Conservation (phyloP, 805 yeast genomes). For the Suhomyces prunicola region DNA sequence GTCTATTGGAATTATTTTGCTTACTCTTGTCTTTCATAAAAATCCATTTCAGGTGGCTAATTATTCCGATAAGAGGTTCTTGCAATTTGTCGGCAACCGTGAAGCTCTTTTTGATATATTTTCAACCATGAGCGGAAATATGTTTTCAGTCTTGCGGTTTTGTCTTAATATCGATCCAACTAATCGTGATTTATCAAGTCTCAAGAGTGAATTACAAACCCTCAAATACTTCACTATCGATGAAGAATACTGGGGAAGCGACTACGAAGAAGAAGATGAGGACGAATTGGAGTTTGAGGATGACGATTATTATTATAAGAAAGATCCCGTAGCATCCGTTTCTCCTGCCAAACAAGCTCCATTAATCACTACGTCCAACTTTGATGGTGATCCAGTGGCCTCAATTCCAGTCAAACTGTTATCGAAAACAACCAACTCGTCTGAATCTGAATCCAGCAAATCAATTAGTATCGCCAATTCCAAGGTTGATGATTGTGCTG, state of each 20-base stretch:
- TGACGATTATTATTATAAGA: slow-evolving; percentile 14
- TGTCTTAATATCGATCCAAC: slow-evolving; percentile 82
- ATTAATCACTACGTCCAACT: slow-evolving; percentile 6
- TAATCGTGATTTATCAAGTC: slow-evolving; percentile 64
- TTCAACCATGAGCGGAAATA: slow-evolving; percentile 81
- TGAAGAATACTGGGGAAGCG: slow-evolving; percentile 54
- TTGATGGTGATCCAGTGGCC: neutral
- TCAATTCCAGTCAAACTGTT: neutral
- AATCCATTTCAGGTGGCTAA: slow-evolving; percentile 84
- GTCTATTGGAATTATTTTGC: slow-evolving; percentile 81
- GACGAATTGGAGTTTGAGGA: slow-evolving; percentile 23
- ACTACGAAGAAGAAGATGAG: slow-evolving; percentile 45
- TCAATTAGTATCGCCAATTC: neutral
- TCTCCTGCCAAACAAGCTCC: slow-evolving; percentile 14
- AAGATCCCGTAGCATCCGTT: slow-evolving; percentile 6
- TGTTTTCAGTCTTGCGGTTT: slow-evolving; percentile 78
- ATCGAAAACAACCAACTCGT: neutral
- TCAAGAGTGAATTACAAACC: slow-evolving; percentile 57
- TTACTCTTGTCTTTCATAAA: slow-evolving; percentile 83
- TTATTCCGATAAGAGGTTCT: slow-evolving; percentile 74
- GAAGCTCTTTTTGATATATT: slow-evolving; percentile 91
- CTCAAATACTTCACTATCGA: slow-evolving; percentile 77
- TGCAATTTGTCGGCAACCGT: slow-evolving; percentile 81
- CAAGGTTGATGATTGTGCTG: neutral
- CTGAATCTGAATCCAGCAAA: slow-evolving; percentile 7